phyloP scores from a whole-genome alignment of 176 grass and related monocot species.

The Bothriochloa decipiens region DNA sequence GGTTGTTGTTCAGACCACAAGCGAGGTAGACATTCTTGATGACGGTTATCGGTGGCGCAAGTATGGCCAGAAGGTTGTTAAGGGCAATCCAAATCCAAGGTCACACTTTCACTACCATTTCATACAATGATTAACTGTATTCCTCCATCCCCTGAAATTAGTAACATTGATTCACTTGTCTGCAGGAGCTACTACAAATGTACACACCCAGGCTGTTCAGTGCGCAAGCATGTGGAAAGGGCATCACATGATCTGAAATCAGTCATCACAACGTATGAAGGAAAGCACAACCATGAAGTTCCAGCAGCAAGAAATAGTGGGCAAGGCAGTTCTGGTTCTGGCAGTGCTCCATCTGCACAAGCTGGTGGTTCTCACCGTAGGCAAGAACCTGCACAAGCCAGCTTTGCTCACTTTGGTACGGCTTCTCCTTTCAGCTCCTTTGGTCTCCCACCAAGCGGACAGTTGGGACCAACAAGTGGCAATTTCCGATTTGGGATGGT shows the following conservation, averaged over 20 bases:
- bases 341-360: conserved; percentile 26
- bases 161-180: conserved; percentile 23
- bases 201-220: conserved; percentile 76
- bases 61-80: conserved; percentile 99
- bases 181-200: conserved; percentile 99
- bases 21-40: conserved; percentile 97
- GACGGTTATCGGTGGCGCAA: conserved; percentile 99
- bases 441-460: conserved; percentile 44
- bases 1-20: conserved; percentile 97
- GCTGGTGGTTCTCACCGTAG: conserved; percentile 44
- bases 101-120: conserved; percentile 23
- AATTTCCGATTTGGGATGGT: conserved; percentile 66
- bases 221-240: conserved; percentile 96
- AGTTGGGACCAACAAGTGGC: conserved; percentile 46
- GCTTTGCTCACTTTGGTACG: conserved; percentile 44
- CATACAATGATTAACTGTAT: background rate
- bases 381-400: conserved; percentile 43
- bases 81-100: conserved; percentile 99
- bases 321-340: conserved; percentile 43
- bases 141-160: background rate
- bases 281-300: conserved; percentile 97
- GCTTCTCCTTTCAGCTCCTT: conserved; percentile 58
- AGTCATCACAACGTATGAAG: conserved; percentile 92
- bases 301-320: conserved; percentile 86
- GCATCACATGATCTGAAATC: conserved; percentile 99